Conservation (phyloP, 148 eudicot species). For the Gaultheria prostrata region DNA sequence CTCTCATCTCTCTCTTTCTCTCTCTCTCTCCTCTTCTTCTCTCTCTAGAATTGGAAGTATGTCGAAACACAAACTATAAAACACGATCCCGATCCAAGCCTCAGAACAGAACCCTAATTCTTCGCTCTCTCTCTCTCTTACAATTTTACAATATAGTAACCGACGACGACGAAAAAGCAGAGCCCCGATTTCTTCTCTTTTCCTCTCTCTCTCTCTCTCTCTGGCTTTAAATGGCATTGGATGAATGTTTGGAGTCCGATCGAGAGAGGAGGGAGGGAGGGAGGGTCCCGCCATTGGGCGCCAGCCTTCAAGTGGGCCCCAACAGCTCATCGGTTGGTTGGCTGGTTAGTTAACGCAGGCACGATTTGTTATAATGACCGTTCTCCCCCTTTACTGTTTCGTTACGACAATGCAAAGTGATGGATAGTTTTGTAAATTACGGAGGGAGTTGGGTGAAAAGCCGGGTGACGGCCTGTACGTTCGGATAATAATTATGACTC, state of each 20-base stretch:
- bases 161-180: neutral
- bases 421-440: no score
- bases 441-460: no score
- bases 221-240: neutral
- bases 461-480: no score
- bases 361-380: neutral
- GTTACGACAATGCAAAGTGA: neutral
- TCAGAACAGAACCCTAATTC: neutral
- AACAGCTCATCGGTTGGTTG: neutral
- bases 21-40: neutral
- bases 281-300: neutral
- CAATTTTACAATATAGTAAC: neutral
- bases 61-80: neutral
- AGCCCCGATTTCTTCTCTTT: neutral
- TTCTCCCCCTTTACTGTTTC: neutral
- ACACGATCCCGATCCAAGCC: neutral
- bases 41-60: neutral
- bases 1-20: slow-evolving; percentile 35
- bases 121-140: slow-evolving; percentile 5
- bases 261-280: neutral
- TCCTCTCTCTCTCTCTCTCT: neutral
- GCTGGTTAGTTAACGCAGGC: neutral
- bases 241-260: slow-evolving; percentile 19
- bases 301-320: slow-evolving; percentile 16
- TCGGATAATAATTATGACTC: no score